phyloP scores from a whole-genome alignment of 148 eudicot genomes.

The Arctostaphylos glauca region DNA sequence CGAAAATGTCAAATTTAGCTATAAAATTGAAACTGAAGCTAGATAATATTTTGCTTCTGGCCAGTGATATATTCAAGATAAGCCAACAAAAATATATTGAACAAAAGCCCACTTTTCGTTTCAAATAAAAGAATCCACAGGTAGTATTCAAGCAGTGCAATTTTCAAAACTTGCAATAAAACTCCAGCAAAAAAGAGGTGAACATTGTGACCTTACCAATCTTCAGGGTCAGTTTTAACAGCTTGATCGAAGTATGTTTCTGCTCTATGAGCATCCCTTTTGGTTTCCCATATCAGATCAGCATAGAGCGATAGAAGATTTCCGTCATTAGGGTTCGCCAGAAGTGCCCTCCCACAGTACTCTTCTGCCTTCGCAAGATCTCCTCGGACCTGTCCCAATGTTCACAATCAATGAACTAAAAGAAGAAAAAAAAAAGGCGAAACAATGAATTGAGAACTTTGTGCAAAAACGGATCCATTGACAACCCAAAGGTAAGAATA shows the following conservation, averaged over 20 bases:
- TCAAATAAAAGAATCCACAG: not conserved
- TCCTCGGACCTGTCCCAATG: slow-evolving; percentile 40
- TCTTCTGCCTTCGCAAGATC: slow-evolving; percentile 65
- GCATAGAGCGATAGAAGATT: slow-evolving; percentile 51
- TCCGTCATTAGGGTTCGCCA: slow-evolving; percentile 54
- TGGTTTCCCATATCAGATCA: slow-evolving; percentile 53
- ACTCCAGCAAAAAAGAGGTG: not conserved
- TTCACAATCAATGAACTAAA: not conserved
- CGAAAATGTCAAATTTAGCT: no score
- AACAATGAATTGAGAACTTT: no score
- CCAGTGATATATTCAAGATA: not conserved
- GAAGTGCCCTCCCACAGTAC: slow-evolving; percentile 65
- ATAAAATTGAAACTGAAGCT: not conserved
- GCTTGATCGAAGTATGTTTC: slow-evolving; percentile 59
- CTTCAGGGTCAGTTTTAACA: slow-evolving; percentile 47
- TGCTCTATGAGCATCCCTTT: slow-evolving; percentile 47
- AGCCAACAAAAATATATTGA: not conserved
- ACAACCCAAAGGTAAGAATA: no score
- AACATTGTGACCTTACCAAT: slow-evolving; percentile 31
- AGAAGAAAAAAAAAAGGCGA: not conserved
- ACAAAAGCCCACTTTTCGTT: not conserved
- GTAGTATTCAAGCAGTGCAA: not conserved
- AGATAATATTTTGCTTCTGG: not conserved
- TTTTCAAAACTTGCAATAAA: no score
- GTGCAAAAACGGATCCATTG: not conserved